Base-by-base conservation (phyloP, 2,329 filamentous ascomycete genomes). In the Alternaria conjuncta region DNA sequence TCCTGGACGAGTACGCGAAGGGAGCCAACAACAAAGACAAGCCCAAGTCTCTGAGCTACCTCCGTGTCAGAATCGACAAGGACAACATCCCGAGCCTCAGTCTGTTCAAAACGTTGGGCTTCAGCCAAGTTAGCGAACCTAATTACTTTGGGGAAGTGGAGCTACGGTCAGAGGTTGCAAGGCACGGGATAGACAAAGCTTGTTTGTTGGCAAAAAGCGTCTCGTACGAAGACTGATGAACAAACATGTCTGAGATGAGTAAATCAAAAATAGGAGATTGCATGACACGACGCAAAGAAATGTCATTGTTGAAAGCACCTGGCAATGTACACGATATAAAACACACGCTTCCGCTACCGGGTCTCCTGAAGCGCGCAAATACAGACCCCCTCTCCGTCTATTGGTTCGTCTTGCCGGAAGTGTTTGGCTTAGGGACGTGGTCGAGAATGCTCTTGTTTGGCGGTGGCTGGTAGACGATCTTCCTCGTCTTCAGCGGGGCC, bases 401-500 rank as follows among this genome's bases (percentile, higher is more conserved):
- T 74, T 75, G 75, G 74, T 78, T 75, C 69, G 71, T 79, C 75
- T 69, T 78, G 70, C 67, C 71, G 21, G 58, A 64, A 49, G 47
- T 74, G 66, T 74, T 72, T 60, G 74, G 74, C 74, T 78, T 76
- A 63, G 71, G 66, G 26, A 79, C 66, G 56, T 75, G 70, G 64
- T 68, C 66, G 49, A 76, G 71, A 12, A 77, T 73, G 64, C 68
- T 73, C 67, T 71, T 73, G 69, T 73, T 69, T 41, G 61, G 63
- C 20, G 93, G 93, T 68, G 93, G 92, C 80, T 90, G 92, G 85
- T 97, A 97, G 75, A 89, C 86, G 75, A 98, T 85, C 90, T 98
- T 97, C 80, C 96, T 91, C 76, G 94, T 92, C 91, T 99, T 99
- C 82, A 99, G 85, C 78, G 92, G 90, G 65, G 94, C 88, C 96